A percentile compares a stretch with the other conserved stretches of the same genome.
These are phyloP conservation scores for Quercus suber DNA, from an alignment of 306 rosid species.

Conservation along the genomic window DNA sequence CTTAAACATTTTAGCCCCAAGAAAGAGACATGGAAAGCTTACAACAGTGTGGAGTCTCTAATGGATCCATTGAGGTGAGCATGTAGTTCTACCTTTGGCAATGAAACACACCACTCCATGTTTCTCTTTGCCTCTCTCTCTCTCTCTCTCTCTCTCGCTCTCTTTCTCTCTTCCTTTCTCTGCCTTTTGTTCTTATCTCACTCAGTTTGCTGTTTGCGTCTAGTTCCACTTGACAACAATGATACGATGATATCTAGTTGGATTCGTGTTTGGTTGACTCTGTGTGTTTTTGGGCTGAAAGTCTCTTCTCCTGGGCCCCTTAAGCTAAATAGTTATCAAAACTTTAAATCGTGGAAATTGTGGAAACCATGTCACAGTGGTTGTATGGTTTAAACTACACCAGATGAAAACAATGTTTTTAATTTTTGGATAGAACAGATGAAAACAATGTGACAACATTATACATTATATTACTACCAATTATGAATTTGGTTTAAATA, in stretches of 20 bases:
- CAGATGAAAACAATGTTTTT: too few relatives aligned
- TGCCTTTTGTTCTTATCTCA: background rate
- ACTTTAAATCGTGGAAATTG: too few relatives aligned
- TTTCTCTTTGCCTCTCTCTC: conserved; percentile 31
- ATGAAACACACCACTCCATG: conserved; percentile 67
- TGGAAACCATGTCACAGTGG: too few relatives aligned
- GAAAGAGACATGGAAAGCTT: background rate
- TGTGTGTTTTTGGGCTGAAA: background rate
- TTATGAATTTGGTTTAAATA: too few relatives aligned
- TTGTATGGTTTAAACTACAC: too few relatives aligned
- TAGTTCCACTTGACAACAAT: background rate
- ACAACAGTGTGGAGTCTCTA: conserved; percentile 80
- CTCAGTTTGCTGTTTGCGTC: background rate
- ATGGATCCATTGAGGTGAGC: conserved; percentile 98
- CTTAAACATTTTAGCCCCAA: background rate
- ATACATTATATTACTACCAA: too few relatives aligned
- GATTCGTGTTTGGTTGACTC: background rate
- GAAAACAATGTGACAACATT: too few relatives aligned
- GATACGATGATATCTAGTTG: background rate
- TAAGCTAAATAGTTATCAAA: background rate
- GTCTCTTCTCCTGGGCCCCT: background rate
- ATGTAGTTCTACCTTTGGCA: conserved; percentile 92
- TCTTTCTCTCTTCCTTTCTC: background rate
- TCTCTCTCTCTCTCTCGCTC: background rate
- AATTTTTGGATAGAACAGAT: too few relatives aligned